Conservation (phyloP, 768 basidiomycete species). For the Rubroboletus pulcherrimus region DNA sequence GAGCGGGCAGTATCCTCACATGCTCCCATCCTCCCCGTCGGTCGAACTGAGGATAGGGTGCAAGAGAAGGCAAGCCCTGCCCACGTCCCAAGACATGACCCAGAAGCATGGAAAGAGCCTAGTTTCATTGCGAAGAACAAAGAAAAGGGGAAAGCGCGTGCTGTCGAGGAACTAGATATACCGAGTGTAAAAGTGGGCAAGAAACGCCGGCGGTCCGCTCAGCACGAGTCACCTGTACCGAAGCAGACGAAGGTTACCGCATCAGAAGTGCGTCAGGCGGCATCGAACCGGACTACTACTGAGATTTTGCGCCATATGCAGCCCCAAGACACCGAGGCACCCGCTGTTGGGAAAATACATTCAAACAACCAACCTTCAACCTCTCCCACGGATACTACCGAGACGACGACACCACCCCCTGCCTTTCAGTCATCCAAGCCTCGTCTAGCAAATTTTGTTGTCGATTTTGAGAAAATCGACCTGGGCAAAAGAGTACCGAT, state of each 20-base stretch:
- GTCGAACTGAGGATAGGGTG: neutral
- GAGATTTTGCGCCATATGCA: neutral
- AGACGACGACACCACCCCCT: neutral
- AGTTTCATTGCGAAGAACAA: slow-evolving; percentile 28
- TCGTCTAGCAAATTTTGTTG: slow-evolving; percentile 21
- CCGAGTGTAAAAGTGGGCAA: neutral
- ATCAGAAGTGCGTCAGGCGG: neutral
- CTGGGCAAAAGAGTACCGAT: slow-evolving; percentile 1
- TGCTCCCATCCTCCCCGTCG: neutral
- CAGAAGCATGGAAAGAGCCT: slow-evolving; percentile 30
- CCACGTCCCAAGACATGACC: slow-evolving; percentile 19
- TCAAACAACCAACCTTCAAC: neutral
- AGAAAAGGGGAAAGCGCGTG: slow-evolving; percentile 17
- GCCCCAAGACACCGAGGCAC: neutral
- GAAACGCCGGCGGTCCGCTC: slow-evolving; percentile 16
- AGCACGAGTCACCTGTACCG: slow-evolving; percentile 2
- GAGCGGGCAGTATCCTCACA: neutral
- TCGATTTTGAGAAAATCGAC: slow-evolving; percentile 15
- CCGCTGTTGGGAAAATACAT: neutral
- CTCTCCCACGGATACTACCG: neutral
- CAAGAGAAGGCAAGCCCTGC: neutral
- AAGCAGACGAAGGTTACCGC: slow-evolving; percentile 14
- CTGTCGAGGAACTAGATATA: slow-evolving; percentile 1
- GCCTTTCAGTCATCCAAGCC: slow-evolving; percentile 1
- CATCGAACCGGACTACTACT: neutral